Conservation (phyloP, 139 green algal genomes). For the Tetraselmis chui region DNA sequence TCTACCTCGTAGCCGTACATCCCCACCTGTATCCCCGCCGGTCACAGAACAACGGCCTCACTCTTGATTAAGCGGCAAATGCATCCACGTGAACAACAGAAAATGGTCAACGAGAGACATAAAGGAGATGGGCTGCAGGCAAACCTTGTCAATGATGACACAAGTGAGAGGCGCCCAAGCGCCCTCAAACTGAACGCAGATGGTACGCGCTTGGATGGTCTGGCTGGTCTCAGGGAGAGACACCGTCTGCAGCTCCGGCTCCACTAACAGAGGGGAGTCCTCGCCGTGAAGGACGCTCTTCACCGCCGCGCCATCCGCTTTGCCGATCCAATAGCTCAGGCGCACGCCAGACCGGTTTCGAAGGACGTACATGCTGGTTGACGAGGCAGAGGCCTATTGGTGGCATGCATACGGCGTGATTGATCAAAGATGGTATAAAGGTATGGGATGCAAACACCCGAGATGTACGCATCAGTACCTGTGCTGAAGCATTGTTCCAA, state of each 20-base stretch:
- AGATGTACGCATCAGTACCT: too few species aligned
- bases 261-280: constrained; percentile 20
- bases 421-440: too few species aligned
- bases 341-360: neutral
- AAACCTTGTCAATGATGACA: constrained; percentile 42
- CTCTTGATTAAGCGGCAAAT: too few species aligned
- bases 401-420: too few species aligned
- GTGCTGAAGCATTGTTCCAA: neutral
- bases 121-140: too few species aligned
- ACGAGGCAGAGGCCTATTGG: too few species aligned
- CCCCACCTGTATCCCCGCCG: too few species aligned
- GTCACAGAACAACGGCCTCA: too few species aligned
- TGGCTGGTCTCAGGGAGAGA: constrained; percentile 21
- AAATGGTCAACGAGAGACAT: too few species aligned
- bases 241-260: constrained; percentile 23
- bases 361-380: neutral
- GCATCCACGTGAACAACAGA: too few species aligned
- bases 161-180: constrained; percentile 23
- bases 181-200: constrained; percentile 45
- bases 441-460: too few species aligned
- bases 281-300: constrained; percentile 2
- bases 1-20: constrained; percentile 40
- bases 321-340: constrained; percentile 8
- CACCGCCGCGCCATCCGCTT: neutral
- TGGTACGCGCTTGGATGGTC: constrained; percentile 17